These are phyloP conservation scores for Aphanomyces invadans DNA, from an alignment of 352 stramenopile species.

Conservation along the genomic window DNA sequence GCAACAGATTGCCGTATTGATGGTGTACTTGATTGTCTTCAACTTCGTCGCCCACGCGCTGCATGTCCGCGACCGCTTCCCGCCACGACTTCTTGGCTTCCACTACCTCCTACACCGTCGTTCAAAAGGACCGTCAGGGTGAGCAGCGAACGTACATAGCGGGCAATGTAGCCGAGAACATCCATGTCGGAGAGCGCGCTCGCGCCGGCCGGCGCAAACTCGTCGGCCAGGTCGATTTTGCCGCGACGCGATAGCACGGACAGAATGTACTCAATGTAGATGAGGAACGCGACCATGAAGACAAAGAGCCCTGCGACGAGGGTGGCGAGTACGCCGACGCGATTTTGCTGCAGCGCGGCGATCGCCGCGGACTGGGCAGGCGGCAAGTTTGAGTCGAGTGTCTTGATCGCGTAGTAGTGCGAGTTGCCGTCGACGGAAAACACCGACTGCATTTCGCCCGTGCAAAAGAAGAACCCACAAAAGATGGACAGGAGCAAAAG, in stretches of 20 bases:
- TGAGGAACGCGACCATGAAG: background rate
- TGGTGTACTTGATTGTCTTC: background rate
- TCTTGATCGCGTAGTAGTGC: background rate
- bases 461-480: background rate
- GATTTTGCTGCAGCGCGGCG: background rate
- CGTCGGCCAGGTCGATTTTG: background rate
- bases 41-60: background rate
- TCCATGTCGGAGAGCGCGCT: background rate
- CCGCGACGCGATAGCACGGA: background rate
- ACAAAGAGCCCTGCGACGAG: background rate
- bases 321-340: background rate
- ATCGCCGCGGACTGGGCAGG: background rate
- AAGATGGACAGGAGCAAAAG: constrained; percentile 3
- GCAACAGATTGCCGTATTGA: background rate
- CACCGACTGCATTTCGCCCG: background rate
- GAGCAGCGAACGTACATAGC: background rate
- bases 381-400: background rate
- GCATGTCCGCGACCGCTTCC: background rate
- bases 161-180: background rate
- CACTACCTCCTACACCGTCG: background rate
- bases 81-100: background rate
- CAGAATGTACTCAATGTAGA: background rate
- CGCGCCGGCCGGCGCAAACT: background rate
- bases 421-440: background rate
- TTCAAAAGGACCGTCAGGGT: background rate